Base-by-base conservation (phyloP, 805 yeast species). In the Hanseniaspora lindneri region DNA sequence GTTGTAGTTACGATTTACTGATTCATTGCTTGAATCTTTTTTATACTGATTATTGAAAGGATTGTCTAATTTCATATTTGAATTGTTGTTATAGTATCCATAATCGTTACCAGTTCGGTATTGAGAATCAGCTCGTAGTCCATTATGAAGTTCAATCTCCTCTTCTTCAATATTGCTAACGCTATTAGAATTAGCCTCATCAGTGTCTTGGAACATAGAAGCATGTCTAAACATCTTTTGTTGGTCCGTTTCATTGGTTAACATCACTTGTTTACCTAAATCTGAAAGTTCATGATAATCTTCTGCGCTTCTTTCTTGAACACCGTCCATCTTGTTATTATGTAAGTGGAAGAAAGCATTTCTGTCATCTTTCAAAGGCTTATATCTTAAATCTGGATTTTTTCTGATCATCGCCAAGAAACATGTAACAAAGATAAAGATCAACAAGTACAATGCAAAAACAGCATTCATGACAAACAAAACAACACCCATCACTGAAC, bases 281-380 rank as follows among this genome's bases (percentile, higher is more conserved):
- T 63, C 66, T 33, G 62, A 61, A 40, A 64, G 50, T 47, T 63
- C 67, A 13, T 58, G 58, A 30, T 53, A 52, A 21, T 55, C 55
- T 25, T 55, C 51, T 14, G 56, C 60, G 37, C 55, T 54, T 23
- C 51, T 41, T 36, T 49, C 52, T 29, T 50, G 47, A 16, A 44
- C 50, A 37, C 55, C 54, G 5, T 57, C 53, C 40, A 62, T 59
- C 37, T 63, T 64, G 29, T 64, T 64, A 49, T 69, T 78, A 49
- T 71, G 70, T 58, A 80, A 73, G 53, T 88, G 88, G 60, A 92
- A 83, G 63, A 92, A 92, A n/a, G 96, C 83, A 44, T 83, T 92
- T 62, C 98, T 77, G 61, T 92, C 98, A 64, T 92, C 98, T 57
- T 82, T 83, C 82, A 89, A 83, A 53, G 96, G 97, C 67, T 86